phyloP scores from a whole-genome alignment of 495 filamentous ascomycete species.

The Trichoderma reesei region DNA sequence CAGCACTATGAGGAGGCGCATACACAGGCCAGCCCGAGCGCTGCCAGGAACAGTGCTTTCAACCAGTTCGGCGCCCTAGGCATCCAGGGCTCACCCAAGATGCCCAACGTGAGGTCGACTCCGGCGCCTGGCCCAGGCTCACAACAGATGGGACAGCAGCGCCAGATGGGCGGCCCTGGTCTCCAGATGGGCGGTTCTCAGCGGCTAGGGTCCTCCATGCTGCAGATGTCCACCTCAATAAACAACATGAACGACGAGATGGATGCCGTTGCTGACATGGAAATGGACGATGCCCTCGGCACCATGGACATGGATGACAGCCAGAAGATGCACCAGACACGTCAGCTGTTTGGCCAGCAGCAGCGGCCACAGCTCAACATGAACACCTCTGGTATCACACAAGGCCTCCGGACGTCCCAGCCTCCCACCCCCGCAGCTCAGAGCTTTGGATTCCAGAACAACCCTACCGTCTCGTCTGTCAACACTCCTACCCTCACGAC shows the following conservation, averaged over 20 bases:
- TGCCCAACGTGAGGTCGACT: constrained; percentile 13
- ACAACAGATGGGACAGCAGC: constrained; percentile 8
- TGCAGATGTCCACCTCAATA: constrained; percentile 9
- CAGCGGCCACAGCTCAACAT: constrained; percentile 66
- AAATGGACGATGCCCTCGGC: constrained; percentile 78
- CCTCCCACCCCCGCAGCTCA: constrained; percentile 76
- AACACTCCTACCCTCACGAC: constrained; percentile 84
- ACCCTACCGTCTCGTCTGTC: constrained; percentile 94
- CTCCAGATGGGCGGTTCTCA: constrained; percentile 35
- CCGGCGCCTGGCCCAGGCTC: constrained; percentile 18
- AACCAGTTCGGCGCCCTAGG: constrained; percentile 13
- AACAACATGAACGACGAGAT: constrained; percentile 52
- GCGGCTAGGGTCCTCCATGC: constrained; percentile 18
- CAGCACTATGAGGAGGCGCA: constrained; percentile 96
- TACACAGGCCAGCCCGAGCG: constrained; percentile 22
- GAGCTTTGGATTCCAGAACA: constrained; percentile 71
- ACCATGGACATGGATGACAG: constrained; percentile 50
- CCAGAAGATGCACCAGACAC: constrained; percentile 49
- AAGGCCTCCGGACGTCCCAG: constrained; percentile 73
- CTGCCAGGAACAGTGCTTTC: constrained; percentile 16
- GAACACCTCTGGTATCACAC: constrained; percentile 51
- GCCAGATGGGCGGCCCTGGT: constrained; percentile 15
- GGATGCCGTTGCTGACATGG: constrained; percentile 90
- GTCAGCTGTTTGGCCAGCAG: constrained; percentile 61
- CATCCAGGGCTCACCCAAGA: constrained; percentile 14